These are phyloP conservation scores for Saxophila tyrrhenica DNA, from an alignment of 495 filamentous ascomycete genomes.

Conservation along the genomic window DNA sequence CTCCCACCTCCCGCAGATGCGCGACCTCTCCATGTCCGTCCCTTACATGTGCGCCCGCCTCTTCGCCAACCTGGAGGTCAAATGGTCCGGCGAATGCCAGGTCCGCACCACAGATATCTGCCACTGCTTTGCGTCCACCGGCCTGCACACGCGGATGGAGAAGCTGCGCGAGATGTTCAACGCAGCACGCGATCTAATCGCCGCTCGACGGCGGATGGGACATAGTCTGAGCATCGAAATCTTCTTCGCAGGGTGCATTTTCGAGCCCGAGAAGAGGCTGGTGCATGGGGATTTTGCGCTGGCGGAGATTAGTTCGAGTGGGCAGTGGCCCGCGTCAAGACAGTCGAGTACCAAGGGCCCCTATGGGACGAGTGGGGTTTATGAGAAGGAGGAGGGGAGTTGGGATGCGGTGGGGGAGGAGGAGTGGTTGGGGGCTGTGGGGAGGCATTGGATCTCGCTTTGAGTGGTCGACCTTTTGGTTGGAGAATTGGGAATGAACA, in stretches of 20 bases:
- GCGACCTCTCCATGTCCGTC: slow-evolving; percentile 38
- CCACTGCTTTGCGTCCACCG: slow-evolving; percentile 18
- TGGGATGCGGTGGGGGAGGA: slow-evolving; percentile 35
- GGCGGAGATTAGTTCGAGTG: slow-evolving; percentile 29
- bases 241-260: slow-evolving; percentile 37
- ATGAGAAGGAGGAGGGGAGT: slow-evolving; percentile 35
- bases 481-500: neutral
- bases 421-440: slow-evolving; percentile 34
- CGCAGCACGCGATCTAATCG: slow-evolving; percentile 33
- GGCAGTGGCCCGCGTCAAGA: slow-evolving; percentile 30
- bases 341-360: slow-evolving; percentile 36
- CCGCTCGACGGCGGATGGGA: slow-evolving; percentile 16
- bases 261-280: slow-evolving; percentile 33
- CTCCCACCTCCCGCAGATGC: slow-evolving; percentile 34
- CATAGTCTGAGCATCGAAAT: slow-evolving; percentile 34
- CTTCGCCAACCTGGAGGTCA: slow-evolving; percentile 34
- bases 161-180: slow-evolving; percentile 30
- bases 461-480: neutral
- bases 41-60: slow-evolving; percentile 38
- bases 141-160: neutral
- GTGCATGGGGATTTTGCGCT: slow-evolving; percentile 41
- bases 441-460: slow-evolving; percentile 26
- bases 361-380: slow-evolving; percentile 41
- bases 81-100: slow-evolving; percentile 39
- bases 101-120: slow-evolving; percentile 39